A percentile compares a stretch with the other conserved stretches of the same genome.
Conservation (phyloP, 768 basidiomycete genomes). For the Gyrodon lividus region DNA sequence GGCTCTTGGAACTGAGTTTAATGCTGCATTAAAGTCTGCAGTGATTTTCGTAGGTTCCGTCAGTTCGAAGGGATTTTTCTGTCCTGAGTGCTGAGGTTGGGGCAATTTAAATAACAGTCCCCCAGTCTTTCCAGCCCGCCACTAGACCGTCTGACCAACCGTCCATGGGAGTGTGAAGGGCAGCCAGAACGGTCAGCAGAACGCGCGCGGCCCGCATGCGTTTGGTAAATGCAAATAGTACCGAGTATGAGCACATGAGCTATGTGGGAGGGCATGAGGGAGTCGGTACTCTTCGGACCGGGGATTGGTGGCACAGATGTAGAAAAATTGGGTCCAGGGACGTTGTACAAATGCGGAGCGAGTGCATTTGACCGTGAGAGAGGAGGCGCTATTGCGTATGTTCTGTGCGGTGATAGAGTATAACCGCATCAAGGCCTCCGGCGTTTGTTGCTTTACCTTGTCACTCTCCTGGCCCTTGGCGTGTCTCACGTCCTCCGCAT, state of each 20-base stretch:
- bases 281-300: slow-evolving; percentile 24
- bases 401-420: slow-evolving; percentile 30
- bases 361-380: slow-evolving; percentile 17
- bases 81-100: no score
- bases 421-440: slow-evolving; percentile 22
- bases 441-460: slow-evolving; percentile 11
- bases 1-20: no score
- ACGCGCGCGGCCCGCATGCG: slow-evolving; percentile 52
- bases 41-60: no score
- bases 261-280: slow-evolving; percentile 40
- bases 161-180: slow-evolving; percentile 67
- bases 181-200: slow-evolving; percentile 47
- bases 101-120: no score
- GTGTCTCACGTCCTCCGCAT: slow-evolving; percentile 9
- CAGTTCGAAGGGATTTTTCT: no score
- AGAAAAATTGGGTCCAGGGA: background rate
- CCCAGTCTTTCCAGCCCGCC: no score
- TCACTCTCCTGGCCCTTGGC: background rate
- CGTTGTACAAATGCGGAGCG: background rate
- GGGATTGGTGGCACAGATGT: slow-evolving; percentile 6
- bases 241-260: slow-evolving; percentile 64
- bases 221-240: slow-evolving; percentile 59
- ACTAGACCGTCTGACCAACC: slow-evolving; percentile 45
- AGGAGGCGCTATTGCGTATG: slow-evolving; percentile 20
- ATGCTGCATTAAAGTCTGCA: no score